phyloP scores from a whole-genome alignment of 306 rosid species.

The Sophora flavescens region DNA sequence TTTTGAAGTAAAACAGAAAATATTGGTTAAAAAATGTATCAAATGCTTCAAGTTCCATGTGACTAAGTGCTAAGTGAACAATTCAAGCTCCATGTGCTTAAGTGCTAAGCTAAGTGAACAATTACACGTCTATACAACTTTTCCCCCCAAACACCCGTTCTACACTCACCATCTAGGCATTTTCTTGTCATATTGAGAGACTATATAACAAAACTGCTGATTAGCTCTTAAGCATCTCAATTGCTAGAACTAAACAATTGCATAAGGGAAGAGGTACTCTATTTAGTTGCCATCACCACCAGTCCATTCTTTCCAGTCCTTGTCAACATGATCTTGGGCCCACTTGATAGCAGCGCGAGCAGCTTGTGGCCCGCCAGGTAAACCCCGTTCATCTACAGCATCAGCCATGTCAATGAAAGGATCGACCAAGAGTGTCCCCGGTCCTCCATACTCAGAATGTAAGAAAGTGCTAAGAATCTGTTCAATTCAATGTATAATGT shows the following conservation, averaged over 20 bases:
- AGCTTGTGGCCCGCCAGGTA: slow-evolving; percentile 92
- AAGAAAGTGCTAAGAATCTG: slow-evolving; percentile 83
- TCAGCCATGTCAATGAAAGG: slow-evolving; percentile 93
- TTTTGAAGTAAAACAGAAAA: neutral
- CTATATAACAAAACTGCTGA: slow-evolving; percentile 43
- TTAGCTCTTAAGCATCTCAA: slow-evolving; percentile 38
- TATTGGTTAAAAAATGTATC: neutral
- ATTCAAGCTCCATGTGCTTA: neutral
- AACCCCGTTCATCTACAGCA: slow-evolving; percentile 63
- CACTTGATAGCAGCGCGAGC: slow-evolving; percentile 85
- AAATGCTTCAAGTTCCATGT: neutral
- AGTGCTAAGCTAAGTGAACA: slow-evolving; percentile 2
- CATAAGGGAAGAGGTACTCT: slow-evolving; percentile 12
- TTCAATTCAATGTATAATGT: slow-evolving; percentile 29
- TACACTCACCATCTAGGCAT: neutral
- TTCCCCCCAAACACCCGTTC: slow-evolving; percentile 12
- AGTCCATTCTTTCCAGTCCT: slow-evolving; percentile 92
- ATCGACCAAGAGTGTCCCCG: slow-evolving; percentile 81
- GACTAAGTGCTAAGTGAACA: neutral
- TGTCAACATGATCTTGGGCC: slow-evolving; percentile 88
- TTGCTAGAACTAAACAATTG: slow-evolving; percentile 18
- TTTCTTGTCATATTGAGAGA: slow-evolving; percentile 16
- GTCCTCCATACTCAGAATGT: slow-evolving; percentile 92
- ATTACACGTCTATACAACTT: neutral
- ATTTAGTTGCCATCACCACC: slow-evolving; percentile 53